Conservation (phyloP, 176 grass and related monocot genomes). For the Aegilops umbellulata region DNA sequence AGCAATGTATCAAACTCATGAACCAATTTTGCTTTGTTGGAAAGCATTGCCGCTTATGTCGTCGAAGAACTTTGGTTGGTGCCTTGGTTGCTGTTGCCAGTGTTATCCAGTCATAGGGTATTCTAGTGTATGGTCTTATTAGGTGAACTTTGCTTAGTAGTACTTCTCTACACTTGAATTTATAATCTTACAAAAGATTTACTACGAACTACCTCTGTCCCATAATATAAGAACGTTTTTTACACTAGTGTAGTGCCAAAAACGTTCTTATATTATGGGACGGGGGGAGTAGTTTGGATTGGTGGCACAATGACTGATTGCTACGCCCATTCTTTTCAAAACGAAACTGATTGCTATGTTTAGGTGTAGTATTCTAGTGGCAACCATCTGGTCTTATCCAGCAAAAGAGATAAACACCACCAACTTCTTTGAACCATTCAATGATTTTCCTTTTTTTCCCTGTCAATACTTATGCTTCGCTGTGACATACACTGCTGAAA, state of each 20-base stretch:
- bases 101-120: not conserved
- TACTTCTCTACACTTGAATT: not conserved
- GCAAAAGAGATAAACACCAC: constrained; percentile 7
- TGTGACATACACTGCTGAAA: constrained; percentile 25
- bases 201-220: no score
- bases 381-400: constrained; percentile 20
- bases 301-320: not conserved
- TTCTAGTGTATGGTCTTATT: not conserved
- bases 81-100: not conserved
- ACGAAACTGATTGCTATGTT: not conserved
- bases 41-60: not conserved
- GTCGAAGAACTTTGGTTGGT: not conserved
- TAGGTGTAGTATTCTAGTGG: not conserved
- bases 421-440: constrained; percentile 7
- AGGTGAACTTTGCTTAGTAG: not conserved
- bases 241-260: no score
- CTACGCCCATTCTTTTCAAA: not conserved
- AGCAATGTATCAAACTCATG: not conserved
- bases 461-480: not conserved
- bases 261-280: no score
- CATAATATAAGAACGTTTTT: no score
- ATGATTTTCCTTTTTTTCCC: not conserved
- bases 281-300: not conserved
- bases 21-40: not conserved
- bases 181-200: not conserved